Conservation (phyloP, 2,329 filamentous ascomycete genomes). For the Pseudocercospora fuligena region DNA sequence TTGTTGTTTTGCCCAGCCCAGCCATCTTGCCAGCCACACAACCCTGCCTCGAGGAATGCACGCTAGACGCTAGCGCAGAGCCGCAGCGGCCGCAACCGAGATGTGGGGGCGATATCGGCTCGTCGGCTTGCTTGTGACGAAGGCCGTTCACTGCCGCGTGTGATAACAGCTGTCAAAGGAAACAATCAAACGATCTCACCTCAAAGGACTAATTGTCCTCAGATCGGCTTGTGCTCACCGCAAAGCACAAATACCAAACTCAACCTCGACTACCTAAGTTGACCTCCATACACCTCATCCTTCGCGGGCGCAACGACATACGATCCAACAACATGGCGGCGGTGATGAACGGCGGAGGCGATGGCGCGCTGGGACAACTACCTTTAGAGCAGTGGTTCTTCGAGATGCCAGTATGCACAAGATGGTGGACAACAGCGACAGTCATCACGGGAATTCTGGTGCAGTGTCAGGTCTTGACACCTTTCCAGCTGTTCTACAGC, state of each 20-base stretch:
- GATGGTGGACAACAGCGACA: constrained; percentile 95
- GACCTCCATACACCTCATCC: neutral
- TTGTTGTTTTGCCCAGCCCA: constrained; percentile 8
- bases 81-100: neutral
- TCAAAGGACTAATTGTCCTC: neutral
- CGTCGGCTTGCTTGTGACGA: constrained; percentile 4
- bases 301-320: neutral
- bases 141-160: neutral
- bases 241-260: neutral
- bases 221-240: neutral
- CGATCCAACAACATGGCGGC: constrained; percentile 50
- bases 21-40: constrained; percentile 10
- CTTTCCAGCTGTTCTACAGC: constrained; percentile 97
- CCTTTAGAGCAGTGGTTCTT: constrained; percentile 98
- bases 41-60: constrained; percentile 4
- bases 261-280: neutral
- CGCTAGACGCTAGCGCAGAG: constrained; percentile 14
- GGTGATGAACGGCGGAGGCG: constrained; percentile 45
- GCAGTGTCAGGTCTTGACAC: constrained; percentile 89
- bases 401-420: constrained; percentile 95
- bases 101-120: constrained; percentile 6
- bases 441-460: constrained; percentile 86
- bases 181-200: neutral
- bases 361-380: constrained; percentile 60
- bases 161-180: constrained; percentile 15